Evolutionary conservation across 2,329 filamentous ascomycete species (phyloP).

Genomic region (Escovopsis weberi): DNA sequence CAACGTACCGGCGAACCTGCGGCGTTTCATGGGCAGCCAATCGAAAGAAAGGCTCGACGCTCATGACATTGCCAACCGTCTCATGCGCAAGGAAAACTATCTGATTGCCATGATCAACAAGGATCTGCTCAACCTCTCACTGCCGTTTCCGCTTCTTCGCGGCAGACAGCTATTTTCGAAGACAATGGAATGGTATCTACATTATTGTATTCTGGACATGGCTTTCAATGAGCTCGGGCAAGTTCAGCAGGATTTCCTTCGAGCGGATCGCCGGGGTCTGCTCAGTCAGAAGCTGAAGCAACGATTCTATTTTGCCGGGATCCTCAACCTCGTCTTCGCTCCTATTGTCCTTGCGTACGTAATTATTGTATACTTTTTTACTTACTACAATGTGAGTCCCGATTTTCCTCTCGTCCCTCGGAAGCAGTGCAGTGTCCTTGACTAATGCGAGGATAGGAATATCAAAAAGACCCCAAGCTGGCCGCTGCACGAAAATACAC

Average conservation of each 20-base stretch:
- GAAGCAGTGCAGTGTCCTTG: too few species aligned
- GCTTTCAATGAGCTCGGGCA: conserved; percentile 85
- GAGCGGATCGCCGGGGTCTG: conserved; percentile 62
- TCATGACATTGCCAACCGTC: conserved; percentile 87
- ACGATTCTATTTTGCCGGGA: conserved; percentile 67
- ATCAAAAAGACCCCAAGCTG: conserved; percentile 82
- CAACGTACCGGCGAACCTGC: conserved; percentile 36
- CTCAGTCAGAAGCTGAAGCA: conserved; percentile 65
- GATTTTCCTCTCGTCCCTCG: too few species aligned
- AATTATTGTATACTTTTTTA: conserved; percentile 80
- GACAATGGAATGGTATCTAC: conserved; percentile 82
- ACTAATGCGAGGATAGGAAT: conserved; percentile 45
- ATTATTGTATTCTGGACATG: conserved; percentile 82
- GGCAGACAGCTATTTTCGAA: conserved; percentile 74
- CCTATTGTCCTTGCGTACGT: conserved; percentile 82
- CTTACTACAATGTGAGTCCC: conserved; percentile 68
- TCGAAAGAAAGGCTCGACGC: conserved; percentile 92
- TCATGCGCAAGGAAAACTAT: conserved; percentile 96
- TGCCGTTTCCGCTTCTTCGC: conserved; percentile 71
- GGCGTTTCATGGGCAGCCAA: conserved; percentile 58
- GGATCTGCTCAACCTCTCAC: conserved; percentile 74
- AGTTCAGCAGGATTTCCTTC: conserved; percentile 73
- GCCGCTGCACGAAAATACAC: conserved; percentile 77
- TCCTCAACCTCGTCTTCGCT: conserved; percentile 75
- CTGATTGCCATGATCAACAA: conserved; percentile 96